Base-by-base conservation (phyloP, 768 basidiomycete genomes). In the Collybia nuda region DNA sequence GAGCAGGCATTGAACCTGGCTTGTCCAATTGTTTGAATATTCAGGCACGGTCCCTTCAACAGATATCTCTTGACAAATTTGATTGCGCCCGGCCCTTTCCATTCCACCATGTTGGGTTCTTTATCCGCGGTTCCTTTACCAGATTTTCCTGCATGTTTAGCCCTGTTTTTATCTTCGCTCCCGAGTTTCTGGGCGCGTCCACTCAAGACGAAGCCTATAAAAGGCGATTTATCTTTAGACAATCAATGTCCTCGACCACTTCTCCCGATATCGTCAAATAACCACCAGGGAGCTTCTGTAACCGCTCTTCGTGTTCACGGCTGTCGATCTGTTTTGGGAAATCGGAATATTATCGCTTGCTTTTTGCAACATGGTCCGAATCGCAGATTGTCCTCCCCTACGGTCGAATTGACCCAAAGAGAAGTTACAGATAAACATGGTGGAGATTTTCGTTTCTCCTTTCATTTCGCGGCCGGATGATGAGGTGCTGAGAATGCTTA, bases 131-230 rank as follows among this genome's bases (percentile, higher is more conserved):
- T 38, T 22, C 43, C 43, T 24, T 21, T 45, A 51, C 44, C 43
- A 24, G 35, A 50, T 28, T 50, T 37, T 50, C 42, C 32, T 29
- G 17, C 11, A 6, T 23, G 22, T 22, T 36, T 37, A 35, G 22
- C 40, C 48, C 36, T 50, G 23, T 32, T 19, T 8, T 43, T 50
- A 22, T 36, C 35, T 43, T 50, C 42, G 49, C 42, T 50, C 41
- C 49, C 42, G 49, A 50, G 41, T 22, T 37, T 23, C 41, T 50
- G 49, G 36, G 42, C 26, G 48, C 8, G 19, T 39, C 43, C 24
- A 44, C 22, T 29, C 40, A 39, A 45, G 43, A 44, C 32, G 32
- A 28, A 44, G 36, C 45, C 43, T 51, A 45, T 51, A 51, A 40
- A 24, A 22, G 18, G 24, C 32, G 9, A 36, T 12, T 44, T 50